phyloP scores from a whole-genome alignment of 257 asterid genomes.

The Cordia subcordata region DNA sequence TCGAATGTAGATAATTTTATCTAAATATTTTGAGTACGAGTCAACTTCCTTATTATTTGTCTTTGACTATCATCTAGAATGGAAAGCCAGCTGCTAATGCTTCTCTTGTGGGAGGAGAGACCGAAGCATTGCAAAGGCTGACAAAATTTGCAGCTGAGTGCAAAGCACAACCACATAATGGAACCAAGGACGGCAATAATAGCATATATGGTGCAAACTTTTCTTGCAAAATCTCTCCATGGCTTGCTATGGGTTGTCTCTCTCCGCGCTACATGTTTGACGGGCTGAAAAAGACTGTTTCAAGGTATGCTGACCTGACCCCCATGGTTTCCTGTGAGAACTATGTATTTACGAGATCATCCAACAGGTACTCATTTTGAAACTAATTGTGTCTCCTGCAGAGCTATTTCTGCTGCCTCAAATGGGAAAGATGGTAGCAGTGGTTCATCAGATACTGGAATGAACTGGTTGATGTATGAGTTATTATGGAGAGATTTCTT shows the following conservation, averaged over 20 bases:
- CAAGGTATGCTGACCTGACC: slow-evolving; percentile 41
- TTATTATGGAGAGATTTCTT: slow-evolving; percentile 97
- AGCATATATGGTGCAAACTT: slow-evolving; percentile 92
- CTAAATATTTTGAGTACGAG: not conserved
- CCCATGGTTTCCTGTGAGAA: not conserved
- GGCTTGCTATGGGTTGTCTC: slow-evolving; percentile 98
- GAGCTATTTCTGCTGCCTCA: slow-evolving; percentile 56
- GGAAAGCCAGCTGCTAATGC: slow-evolving; percentile 63
- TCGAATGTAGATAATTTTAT: not conserved
- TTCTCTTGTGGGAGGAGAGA: slow-evolving; percentile 89
- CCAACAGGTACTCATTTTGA: not conserved
- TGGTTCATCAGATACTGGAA: slow-evolving; percentile 52
- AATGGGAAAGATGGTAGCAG: slow-evolving; percentile 45
- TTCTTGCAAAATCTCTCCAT: slow-evolving; percentile 94
- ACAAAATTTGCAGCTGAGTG: slow-evolving; percentile 66
- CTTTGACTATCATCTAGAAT: slow-evolving; percentile 34
- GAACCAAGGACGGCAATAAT: slow-evolving; percentile 49
- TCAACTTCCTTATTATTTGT: not conserved
- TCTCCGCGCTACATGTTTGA: slow-evolving; percentile 98
- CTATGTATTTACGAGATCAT: not conserved
- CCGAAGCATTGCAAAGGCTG: slow-evolving; percentile 86
- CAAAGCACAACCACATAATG: slow-evolving; percentile 57
- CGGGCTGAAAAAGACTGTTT: slow-evolving; percentile 73
- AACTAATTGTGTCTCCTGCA: slow-evolving; percentile 27
- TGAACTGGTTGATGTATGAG: slow-evolving; percentile 96